A percentile compares a stretch with the other conserved stretches of the same genome.
These are phyloP conservation scores for Polygonum aviculare DNA, from an alignment of 148 eudicot species.

Conservation along the genomic window DNA sequence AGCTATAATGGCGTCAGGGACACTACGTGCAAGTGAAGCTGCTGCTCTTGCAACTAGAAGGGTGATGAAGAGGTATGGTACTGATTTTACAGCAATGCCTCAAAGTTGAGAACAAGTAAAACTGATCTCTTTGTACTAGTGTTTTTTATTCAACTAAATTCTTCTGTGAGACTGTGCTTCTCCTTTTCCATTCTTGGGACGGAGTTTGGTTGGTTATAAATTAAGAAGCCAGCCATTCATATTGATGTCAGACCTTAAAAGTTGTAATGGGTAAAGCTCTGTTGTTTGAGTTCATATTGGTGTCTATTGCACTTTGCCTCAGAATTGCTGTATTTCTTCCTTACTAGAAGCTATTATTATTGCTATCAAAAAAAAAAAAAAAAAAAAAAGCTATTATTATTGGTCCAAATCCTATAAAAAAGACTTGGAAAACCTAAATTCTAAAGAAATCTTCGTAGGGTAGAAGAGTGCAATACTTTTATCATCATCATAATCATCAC, in stretches of 20 bases:
- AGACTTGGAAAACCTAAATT: too few species aligned
- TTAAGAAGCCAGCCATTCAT: neutral
- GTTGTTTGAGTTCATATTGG: neutral
- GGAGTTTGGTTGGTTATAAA: neutral
- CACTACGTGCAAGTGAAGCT: constrained; percentile 86
- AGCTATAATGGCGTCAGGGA: constrained; percentile 78
- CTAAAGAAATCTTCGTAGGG: too few species aligned
- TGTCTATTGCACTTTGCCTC: neutral
- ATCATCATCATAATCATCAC: too few species aligned
- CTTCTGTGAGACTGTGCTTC: neutral
- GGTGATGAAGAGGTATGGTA: constrained; percentile 81
- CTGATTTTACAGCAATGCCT: constrained; percentile 30
- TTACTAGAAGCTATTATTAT: neutral
- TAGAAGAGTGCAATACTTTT: too few species aligned
- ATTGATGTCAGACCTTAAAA: neutral
- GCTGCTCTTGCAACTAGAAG: constrained; percentile 83
- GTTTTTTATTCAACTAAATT: neutral
- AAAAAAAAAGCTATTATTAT: neutral
- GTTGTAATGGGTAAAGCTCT: neutral
- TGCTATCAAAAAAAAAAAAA: too few species aligned
- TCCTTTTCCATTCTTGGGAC: neutral
- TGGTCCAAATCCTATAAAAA: too few species aligned
- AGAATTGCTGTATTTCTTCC: neutral
- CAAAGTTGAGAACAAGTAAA: constrained; percentile 27
- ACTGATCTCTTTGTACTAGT: neutral